Conservation (phyloP, 2,329 filamentous ascomycete species). For the Talaromyces marneffei region DNA sequence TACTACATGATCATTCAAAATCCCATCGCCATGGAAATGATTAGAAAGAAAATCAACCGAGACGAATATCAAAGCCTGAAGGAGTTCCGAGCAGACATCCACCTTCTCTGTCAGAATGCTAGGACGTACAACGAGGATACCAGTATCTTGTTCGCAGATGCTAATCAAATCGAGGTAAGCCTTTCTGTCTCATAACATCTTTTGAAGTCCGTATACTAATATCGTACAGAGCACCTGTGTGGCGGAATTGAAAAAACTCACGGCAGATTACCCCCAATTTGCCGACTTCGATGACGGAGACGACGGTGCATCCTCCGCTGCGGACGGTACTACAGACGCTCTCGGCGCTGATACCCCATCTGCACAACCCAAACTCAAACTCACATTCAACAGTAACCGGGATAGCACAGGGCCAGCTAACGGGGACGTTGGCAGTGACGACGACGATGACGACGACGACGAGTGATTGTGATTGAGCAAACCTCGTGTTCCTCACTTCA, state of each 20-base stretch:
- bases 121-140: constrained; percentile 95
- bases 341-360: constrained; percentile 46
- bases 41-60: constrained; percentile 91
- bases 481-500: not conserved
- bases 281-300: constrained; percentile 49
- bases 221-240: constrained; percentile 43
- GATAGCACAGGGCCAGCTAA: constrained; percentile 30
- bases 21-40: constrained; percentile 94
- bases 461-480: constrained; percentile 21
- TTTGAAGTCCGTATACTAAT: constrained; percentile 11
- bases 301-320: constrained; percentile 35
- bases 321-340: constrained; percentile 45
- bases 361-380: constrained; percentile 58
- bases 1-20: constrained; percentile 91
- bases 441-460: constrained; percentile 34
- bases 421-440: constrained; percentile 28
- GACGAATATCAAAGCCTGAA: constrained; percentile 80
- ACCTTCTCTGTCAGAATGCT: constrained; percentile 81
- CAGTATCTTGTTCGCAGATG: constrained; percentile 86
- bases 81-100: constrained; percentile 77
- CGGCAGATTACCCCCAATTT: constrained; percentile 51
- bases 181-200: not conserved
- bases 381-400: constrained; percentile 48
- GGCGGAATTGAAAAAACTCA: constrained; percentile 50
- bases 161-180: constrained; percentile 83